Base-by-base conservation (phyloP, 2,329 filamentous ascomycete genomes). In the Alternaria incomplexa region DNA sequence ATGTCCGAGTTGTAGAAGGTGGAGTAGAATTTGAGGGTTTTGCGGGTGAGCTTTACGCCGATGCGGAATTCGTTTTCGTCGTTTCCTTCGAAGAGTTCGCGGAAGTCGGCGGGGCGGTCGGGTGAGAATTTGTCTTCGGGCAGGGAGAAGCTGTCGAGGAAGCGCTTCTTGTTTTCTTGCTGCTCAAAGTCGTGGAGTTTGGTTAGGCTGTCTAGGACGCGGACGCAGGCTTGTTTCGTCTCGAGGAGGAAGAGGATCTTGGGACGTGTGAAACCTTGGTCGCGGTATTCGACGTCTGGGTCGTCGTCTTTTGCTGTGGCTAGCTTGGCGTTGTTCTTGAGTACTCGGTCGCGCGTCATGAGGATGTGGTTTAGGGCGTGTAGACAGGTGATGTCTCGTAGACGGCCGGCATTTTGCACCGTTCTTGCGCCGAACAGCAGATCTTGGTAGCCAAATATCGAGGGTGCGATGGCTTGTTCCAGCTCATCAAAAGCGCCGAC, bases 1-100 rank as follows among this genome's bases (percentile, higher is more conserved):
- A 99, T 93, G 77, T 99, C 96, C 10, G 94, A 97, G 78, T 91
- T 95, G 84, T 98, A 98, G 79, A 99, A 99, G 65, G 93, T 91
- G 0, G 95, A 88, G 82, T 97, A 99, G 78, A 92, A 96, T 79
- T 97, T 98, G 76, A 98, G 85, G 0, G 93, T 97, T 81, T 97
- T 98, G 64, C 96, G 89, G 0, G 96, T 98, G 78, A 99, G 96
- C 80, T 98, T 99, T 76, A 99, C 81, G n/a, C 95, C 96, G 2
- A 98, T 84, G 4, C 95, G 89, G 82, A 98, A 99, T 87, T 96
- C 96, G 81, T 99, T 96, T 77, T 98, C 96, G 77, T 97, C 93
- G 77, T 97, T 98, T 62, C 96, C 96, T 64, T 90, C 90, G 75
- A 99, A 99, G 0, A 98, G 85, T 60, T 97, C 92, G 23, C 87